phyloP scores from a whole-genome alignment of 129 eudicot species.

The Tagetes patula region DNA sequence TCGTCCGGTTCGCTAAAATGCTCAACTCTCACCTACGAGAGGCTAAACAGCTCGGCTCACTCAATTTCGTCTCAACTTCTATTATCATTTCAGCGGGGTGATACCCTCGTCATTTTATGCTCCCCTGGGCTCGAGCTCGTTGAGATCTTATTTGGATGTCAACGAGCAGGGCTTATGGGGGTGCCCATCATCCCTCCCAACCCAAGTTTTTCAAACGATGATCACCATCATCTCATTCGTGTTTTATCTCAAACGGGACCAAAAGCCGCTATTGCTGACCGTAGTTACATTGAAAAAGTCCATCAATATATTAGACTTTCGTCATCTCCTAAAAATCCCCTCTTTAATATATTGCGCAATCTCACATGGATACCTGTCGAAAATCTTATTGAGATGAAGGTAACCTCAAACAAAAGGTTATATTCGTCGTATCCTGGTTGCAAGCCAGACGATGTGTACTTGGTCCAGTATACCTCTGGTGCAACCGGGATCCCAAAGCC shows the following conservation, averaged over 20 bases:
- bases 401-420: neutral
- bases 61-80: constrained; percentile 48
- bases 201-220: constrained; percentile 43
- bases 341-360: constrained; percentile 32
- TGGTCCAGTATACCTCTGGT: constrained; percentile 84
- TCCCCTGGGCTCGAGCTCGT: constrained; percentile 69
- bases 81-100: constrained; percentile 43
- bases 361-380: constrained; percentile 50
- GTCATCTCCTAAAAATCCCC: constrained; percentile 24
- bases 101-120: constrained; percentile 54
- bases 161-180: constrained; percentile 61
- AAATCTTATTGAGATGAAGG: constrained; percentile 30
- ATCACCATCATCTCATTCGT: constrained; percentile 60
- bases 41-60: constrained; percentile 52
- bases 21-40: constrained; percentile 58
- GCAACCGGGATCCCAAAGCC: constrained; percentile 81
- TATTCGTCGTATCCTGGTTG: constrained; percentile 52
- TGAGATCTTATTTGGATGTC: constrained; percentile 62
- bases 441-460: constrained; percentile 50
- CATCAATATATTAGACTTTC: constrained; percentile 27
- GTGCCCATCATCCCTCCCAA: constrained; percentile 67
- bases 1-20: constrained; percentile 12
- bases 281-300: constrained; percentile 38
- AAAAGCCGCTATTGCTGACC: constrained; percentile 55
- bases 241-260: constrained; percentile 68